These are phyloP conservation scores for Millerago galiae DNA, from an alignment of 805 yeast species.

Conservation along the genomic window DNA sequence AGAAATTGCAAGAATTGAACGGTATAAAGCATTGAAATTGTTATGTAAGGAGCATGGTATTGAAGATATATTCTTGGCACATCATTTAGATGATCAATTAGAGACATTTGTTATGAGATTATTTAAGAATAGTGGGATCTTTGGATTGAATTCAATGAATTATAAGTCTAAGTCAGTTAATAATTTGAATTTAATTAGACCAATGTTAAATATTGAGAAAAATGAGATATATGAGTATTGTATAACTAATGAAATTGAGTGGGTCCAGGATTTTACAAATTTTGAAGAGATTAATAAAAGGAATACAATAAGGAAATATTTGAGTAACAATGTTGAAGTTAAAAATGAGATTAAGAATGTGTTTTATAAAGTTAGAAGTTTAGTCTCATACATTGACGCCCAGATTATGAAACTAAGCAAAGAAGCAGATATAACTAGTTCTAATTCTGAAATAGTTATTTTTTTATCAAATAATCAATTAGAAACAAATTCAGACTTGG, in stretches of 20 bases:
- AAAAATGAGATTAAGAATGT: constrained; percentile 9
- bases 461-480: constrained; percentile 15
- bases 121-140: constrained; percentile 35
- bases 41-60: constrained; percentile 33
- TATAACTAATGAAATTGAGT: constrained; percentile 29
- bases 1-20: constrained; percentile 47
- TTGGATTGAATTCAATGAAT: constrained; percentile 56
- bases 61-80: constrained; percentile 50
- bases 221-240: constrained; percentile 42
- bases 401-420: constrained; percentile 8
- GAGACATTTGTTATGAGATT: constrained; percentile 63
- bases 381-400: constrained; percentile 16
- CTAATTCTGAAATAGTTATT: constrained; percentile 5
- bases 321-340: constrained; percentile 13
- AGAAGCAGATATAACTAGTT: not conserved
- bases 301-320: constrained; percentile 42
- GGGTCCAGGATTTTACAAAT: constrained; percentile 75
- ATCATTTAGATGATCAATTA: constrained; percentile 63
- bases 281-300: constrained; percentile 44
- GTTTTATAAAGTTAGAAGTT: constrained; percentile 16
- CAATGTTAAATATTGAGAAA: constrained; percentile 45
- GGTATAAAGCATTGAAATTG: constrained; percentile 40
- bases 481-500: constrained; percentile 12
- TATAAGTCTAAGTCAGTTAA: constrained; percentile 17
- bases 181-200: constrained; percentile 35